Base-by-base conservation (phyloP, 106 monocot genomes). In the Acorus calamus region DNA sequence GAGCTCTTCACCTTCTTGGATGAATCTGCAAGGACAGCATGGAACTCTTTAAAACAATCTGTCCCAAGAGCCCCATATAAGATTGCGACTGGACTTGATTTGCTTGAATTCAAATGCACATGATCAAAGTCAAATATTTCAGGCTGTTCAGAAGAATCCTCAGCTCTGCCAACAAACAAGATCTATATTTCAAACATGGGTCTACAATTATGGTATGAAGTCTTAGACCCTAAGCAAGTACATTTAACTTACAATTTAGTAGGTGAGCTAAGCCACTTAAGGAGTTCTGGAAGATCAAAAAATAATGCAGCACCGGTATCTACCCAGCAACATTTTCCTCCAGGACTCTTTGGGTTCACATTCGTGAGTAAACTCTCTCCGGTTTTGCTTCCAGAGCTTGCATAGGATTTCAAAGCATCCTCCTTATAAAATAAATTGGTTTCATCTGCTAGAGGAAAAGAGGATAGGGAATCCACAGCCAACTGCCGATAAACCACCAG, bases 111-210 rank as follows among this genome's bases (percentile, higher is more conserved):
- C 56, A 14, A 55, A 69, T 84, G 84, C 52, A 89, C 51, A 60
- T 94, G 94, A 73, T 94, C 94, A 79, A 94, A 94, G 7, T 89
- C 84, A 81, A 94, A 94, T 71, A 86, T 60, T 68, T 94, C 89
- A 53, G 80, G 89, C 60, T 80, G 63, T 50, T 68, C 64, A 42
- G 46, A 42, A 45, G 74, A 65, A 53, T 58, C 74, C 64, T 49
- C 52, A 59, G 49, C 73, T 60, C 89, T 89, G 73, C 53, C 53
- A 56, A 56, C 62, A 62, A 55, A 58, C 4, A 56, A 58, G 3
- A 11, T 49, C 55, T 10, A 28, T 14, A 28, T 11, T 5, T 14
- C 49, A 11, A 48, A 48, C 3, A 28, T 13, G 4, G 14, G 45
- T 28, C 28, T 28, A 28, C 28, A 28, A 28, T 28, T 28, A 28